Evolutionary conservation across 192 early-diverging fungal genomes (phyloP), one percentile per base, ranked within the genome.

Genomic region (Linnemannia hyalina): DNA sequence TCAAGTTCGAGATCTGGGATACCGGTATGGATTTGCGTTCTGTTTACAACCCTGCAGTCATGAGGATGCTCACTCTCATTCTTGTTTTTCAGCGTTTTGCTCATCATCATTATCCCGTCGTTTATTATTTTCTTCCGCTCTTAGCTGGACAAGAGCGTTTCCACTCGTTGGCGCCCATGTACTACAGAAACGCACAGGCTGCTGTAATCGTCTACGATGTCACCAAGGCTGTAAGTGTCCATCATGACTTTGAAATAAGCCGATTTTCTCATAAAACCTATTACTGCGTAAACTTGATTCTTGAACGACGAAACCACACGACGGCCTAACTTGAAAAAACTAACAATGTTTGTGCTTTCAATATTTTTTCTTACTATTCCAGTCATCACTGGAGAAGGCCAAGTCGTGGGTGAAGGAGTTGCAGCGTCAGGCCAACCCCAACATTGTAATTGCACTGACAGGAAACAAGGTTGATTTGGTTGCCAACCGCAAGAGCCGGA

Each of bases 141-240:
- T 16, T 35, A 81, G 98, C 98, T 52, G 98, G 98, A 42, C 98
- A 99, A 90, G 98, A 99, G 88, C 90, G 98, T 65, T 99, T 99
- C 90, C 97, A 98, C 79, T 99, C 96, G 68, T 92, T 97, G 72
- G 96, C 97, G 38, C 97, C 98, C 46, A 95, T 98, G 97, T 99
- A 99, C 89, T 99, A 99, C 88, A 90, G 98, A 76, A 98, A 97
- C 85, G 98, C 98, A 20, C 97, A 98, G 90, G 98, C 98, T 46
- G 98, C 98, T 1, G 93, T 99, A 6, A 97, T 99, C 54, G 98
- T 97, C 10, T 99, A 98, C 84, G 98, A 99, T 90, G 95, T 99
- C 73, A 99, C 98, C 4, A 93, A 93, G 87, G 83, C 89, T 52
- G 92, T 93, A 88, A 88, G 91, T 81, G 15, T 0, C 70, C 18